Conservation (phyloP, 331 rosid genomes). For the Arachis monticola region DNA sequence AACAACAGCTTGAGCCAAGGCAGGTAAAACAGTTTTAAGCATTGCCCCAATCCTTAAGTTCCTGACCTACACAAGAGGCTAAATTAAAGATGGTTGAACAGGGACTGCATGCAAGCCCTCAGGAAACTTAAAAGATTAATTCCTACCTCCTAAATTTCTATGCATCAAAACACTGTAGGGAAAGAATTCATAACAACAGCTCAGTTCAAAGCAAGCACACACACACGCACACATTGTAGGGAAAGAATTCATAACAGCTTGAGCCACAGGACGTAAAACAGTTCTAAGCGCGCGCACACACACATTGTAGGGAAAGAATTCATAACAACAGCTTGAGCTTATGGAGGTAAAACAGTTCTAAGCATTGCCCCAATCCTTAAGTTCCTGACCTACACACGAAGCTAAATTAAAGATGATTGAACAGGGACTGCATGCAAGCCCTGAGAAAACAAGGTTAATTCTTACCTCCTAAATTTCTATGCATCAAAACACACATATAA, state of each 20-base stretch:
- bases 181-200: constrained; percentile 73
- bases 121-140: constrained; percentile 6
- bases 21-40: constrained; percentile 89
- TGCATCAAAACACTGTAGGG: constrained; percentile 35
- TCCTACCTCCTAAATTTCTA: constrained; percentile 22
- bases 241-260: no score
- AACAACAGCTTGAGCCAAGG: constrained; percentile 85
- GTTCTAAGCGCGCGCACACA: no score
- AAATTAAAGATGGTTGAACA: constrained; percentile 22
- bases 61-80: constrained; percentile 60
- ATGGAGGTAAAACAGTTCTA: constrained; percentile 87
- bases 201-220: constrained; percentile 66
- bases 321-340: constrained; percentile 83
- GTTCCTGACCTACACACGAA: constrained; percentile 69
- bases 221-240: no score
- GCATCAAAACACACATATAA: neutral
- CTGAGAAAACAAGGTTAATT: neutral
- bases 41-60: constrained; percentile 93
- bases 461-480: constrained; percentile 5
- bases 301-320: constrained; percentile 52
- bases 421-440: constrained; percentile 8
- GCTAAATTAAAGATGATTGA: constrained; percentile 24
- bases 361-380: constrained; percentile 94
- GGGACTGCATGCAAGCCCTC: constrained; percentile 17
- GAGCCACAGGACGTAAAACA: no score